phyloP scores from a whole-genome alignment of 2,329 filamentous ascomycete genomes.

The Plectosphaerella sp. region DNA sequence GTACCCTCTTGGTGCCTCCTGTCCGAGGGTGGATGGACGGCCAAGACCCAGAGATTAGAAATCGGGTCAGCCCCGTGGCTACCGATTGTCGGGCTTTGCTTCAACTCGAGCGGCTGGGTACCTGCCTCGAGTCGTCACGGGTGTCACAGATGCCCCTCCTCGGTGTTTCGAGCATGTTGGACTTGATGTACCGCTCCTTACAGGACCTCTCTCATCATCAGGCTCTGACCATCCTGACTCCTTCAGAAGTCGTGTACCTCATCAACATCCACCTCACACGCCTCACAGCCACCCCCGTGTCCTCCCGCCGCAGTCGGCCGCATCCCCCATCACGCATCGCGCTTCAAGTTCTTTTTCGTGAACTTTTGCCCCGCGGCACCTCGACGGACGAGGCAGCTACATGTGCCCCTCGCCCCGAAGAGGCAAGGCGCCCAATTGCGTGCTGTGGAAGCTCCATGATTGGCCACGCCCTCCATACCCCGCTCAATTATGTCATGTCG shows the following conservation, averaged over 20 bases:
- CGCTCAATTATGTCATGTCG: constrained; percentile 24
- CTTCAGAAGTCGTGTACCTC: neutral
- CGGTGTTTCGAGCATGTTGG: neutral
- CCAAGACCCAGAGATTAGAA: constrained; percentile 3
- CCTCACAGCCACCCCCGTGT: neutral
- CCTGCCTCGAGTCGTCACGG: neutral
- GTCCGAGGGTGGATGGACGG: neutral
- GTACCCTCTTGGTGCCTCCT: neutral
- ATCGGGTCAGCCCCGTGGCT: neutral
- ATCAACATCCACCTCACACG: neutral
- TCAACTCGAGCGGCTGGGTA: no score
- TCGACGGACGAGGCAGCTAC: neutral
- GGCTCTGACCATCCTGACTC: neutral
- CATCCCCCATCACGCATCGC: neutral
- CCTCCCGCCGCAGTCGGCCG: neutral
- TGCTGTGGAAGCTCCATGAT: constrained; percentile 22
- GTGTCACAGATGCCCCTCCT: neutral
- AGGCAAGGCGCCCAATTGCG: constrained; percentile 22
- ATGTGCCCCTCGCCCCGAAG: constrained; percentile 15
- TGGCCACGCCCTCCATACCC: constrained; percentile 16
- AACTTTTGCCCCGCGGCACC: constrained; percentile 1
- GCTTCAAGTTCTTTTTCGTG: neutral
- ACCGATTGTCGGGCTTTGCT: no score
- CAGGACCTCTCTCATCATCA: neutral
- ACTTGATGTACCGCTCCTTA: neutral